Evolutionary conservation across 129 eudicot species (phyloP).

Genomic region (Sambucus nigra): DNA sequence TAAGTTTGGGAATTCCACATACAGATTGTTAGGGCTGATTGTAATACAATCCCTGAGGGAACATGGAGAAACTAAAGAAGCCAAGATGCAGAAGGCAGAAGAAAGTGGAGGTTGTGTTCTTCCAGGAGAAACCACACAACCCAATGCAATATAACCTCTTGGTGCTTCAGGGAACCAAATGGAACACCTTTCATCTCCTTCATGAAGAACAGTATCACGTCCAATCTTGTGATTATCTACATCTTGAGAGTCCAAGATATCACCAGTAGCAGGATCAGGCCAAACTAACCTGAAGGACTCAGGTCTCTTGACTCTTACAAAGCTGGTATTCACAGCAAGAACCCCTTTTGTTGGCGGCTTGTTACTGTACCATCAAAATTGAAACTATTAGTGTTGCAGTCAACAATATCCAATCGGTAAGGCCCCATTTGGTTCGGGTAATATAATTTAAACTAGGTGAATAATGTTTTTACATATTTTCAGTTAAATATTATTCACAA

Average conservation of each 20-base stretch:
- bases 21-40: slow-evolving; percentile 39
- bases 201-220: slow-evolving; percentile 12
- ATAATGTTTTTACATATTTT: too few species aligned
- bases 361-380: slow-evolving; percentile 45
- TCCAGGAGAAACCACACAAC: slow-evolving; percentile 94
- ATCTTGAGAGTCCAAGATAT: slow-evolving; percentile 26
- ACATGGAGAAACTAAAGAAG: slow-evolving; percentile 78
- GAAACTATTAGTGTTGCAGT: slow-evolving; percentile 2
- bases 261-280: slow-evolving; percentile 38
- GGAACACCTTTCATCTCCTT: slow-evolving; percentile 44
- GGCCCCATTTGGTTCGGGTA: not conserved
- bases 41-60: slow-evolving; percentile 71
- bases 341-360: slow-evolving; percentile 98
- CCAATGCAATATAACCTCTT: slow-evolving; percentile 83
- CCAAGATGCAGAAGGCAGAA: slow-evolving; percentile 67
- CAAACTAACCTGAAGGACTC: slow-evolving; percentile 69
- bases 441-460: not conserved
- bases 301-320: slow-evolving; percentile 77
- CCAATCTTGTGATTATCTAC: slow-evolving; percentile 10
- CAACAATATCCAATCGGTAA: not conserved
- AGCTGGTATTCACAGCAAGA: slow-evolving; percentile 82
- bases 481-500: too few species aligned
- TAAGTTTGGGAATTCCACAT: slow-evolving; percentile 18
- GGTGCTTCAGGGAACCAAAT: slow-evolving; percentile 99
- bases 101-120: slow-evolving; percentile 58